Base-by-base conservation (phyloP, 306 rosid genomes). In the Pterocarpus santalinus region DNA sequence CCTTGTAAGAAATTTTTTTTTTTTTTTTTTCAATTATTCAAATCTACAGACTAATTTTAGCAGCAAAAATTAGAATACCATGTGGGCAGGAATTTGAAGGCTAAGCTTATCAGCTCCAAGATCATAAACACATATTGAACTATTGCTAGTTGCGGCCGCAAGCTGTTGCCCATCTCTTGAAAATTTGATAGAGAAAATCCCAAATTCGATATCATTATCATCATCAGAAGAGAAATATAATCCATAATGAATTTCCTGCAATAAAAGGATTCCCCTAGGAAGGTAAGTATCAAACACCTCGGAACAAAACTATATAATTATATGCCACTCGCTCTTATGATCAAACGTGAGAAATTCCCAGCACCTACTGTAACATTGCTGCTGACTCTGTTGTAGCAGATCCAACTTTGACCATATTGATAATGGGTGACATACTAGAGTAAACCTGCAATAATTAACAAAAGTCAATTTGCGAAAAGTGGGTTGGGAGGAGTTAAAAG, bases 161-260 rank as follows among this genome's bases (percentile, higher is more conserved):
- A 95, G 89, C 84, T 95, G 98, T 81, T 51, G 84, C 72, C 98
- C 98, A 87, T 93, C 97, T 0, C 86, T 91, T 13, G 99, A 95
- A 84, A 90, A 93, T 79, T 93, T 95, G 80, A 93, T 71, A 77
- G 97, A 95, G 89, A 95, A 95, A 69, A 95, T 90, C 75, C 94
- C 94, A 77, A 89, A 87, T 47, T 92, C 88, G 46, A 85, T 83
- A 6, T 83, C 86, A 22, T 22, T 22, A 57, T 82, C 83, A n/a
- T 84, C 85, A 78, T 66, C 81, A 38, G 91, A 71, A 76, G 90
- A 86, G 72, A 95, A 91, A 81, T 89, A 78, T 76, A 95, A 88
- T 73, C 97, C 92, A 73, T 88, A 72, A 22, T 93, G 99, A 80
- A 91, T 85, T 79, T 95, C 99, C 99, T 95, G 90, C 79, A 90